Evolutionary conservation across 2,329 filamentous ascomycete genomes (phyloP).

Genomic region (Neopestalotiopsis sp.): DNA sequence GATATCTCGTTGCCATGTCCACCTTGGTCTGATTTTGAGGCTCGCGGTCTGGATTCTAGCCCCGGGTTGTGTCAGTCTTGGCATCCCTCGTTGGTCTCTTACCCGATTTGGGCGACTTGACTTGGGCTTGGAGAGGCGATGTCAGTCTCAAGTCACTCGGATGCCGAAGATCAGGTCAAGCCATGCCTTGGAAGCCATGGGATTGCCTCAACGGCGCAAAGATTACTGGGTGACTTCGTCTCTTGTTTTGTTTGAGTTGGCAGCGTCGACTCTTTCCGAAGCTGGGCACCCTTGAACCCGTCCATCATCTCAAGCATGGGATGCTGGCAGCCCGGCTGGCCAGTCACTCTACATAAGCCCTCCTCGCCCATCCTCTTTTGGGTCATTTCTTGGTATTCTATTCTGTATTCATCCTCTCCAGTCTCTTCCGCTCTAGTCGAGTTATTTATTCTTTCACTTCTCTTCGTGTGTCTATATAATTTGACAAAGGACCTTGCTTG

Average conservation of each 20-base stretch:
- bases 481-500: slow-evolving; percentile 39
- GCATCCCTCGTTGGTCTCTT: slow-evolving; percentile 13
- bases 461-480: slow-evolving; percentile 33
- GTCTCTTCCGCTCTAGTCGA: slow-evolving; percentile 23
- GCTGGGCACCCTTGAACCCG: background rate
- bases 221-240: slow-evolving; percentile 7
- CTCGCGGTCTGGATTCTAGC: slow-evolving; percentile 11
- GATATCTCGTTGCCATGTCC: background rate
- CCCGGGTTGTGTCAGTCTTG: slow-evolving; percentile 12
- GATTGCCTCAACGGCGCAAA: background rate
- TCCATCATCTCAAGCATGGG: slow-evolving; percentile 8
- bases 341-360: slow-evolving; percentile 23
- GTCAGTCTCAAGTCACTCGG: slow-evolving; percentile 31
- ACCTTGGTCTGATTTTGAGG: slow-evolving; percentile 10
- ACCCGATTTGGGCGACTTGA: slow-evolving; percentile 14
- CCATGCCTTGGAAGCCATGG: slow-evolving; percentile 15
- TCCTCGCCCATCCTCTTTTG: slow-evolving; percentile 17
- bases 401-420: slow-evolving; percentile 10
- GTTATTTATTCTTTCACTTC: slow-evolving; percentile 25
- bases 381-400: slow-evolving; percentile 25
- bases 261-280: slow-evolving; percentile 6
- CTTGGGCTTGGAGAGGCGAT: slow-evolving; percentile 3
- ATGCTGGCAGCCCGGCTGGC: background rate
- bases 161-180: slow-evolving; percentile 28
- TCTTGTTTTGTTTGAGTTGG: slow-evolving; percentile 14